A percentile compares a stretch with the other conserved stretches of the same genome.
Evolutionary conservation across 805 yeast species (phyloP).

Genomic region (Saccharomycopsis amapae): DNA sequence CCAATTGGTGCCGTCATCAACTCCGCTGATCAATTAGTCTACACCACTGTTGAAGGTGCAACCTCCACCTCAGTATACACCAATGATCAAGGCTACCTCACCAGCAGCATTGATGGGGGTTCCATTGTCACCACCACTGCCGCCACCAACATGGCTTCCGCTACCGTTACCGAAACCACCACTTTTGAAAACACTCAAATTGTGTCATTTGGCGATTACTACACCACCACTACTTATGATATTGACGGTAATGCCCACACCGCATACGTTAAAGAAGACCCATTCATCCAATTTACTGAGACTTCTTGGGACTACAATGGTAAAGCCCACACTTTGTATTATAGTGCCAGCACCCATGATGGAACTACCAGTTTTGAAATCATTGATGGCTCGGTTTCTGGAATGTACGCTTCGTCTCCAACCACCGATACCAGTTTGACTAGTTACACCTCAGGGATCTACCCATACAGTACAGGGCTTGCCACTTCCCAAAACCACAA

Average conservation of each 20-base stretch:
- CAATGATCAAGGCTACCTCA: slow-evolving; percentile 14
- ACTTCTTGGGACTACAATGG: slow-evolving; percentile 20
- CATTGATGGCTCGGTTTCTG: slow-evolving; percentile 7
- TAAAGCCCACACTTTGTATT: slow-evolving; percentile 14
- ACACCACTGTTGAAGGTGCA: slow-evolving; percentile 16
- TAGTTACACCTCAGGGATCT: too few species aligned
- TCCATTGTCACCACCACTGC: slow-evolving; percentile 19
- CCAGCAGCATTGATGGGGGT: slow-evolving; percentile 17
- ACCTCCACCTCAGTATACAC: slow-evolving; percentile 12
- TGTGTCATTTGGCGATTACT: slow-evolving; percentile 15
- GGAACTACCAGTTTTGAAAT: slow-evolving; percentile 2
- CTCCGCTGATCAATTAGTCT: slow-evolving; percentile 15
- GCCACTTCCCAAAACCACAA: too few species aligned
- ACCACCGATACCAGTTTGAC: slow-evolving; percentile 8
- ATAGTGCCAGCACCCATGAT: slow-evolving; percentile 8
- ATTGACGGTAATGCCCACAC: slow-evolving; percentile 5
- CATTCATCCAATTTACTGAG: slow-evolving; percentile 7
- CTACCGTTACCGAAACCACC: slow-evolving; percentile 14
- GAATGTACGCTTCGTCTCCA: slow-evolving; percentile 7
- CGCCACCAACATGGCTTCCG: slow-evolving; percentile 8
- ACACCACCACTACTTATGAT: slow-evolving; percentile 19
- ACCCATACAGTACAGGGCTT: too few species aligned
- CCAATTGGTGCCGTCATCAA: slow-evolving; percentile 15
- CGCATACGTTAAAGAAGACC: slow-evolving; percentile 13
- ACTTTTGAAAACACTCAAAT: slow-evolving; percentile 7